phyloP scores from a whole-genome alignment of 768 basidiomycete genomes.

The Rhodotorula taiwanensis region DNA sequence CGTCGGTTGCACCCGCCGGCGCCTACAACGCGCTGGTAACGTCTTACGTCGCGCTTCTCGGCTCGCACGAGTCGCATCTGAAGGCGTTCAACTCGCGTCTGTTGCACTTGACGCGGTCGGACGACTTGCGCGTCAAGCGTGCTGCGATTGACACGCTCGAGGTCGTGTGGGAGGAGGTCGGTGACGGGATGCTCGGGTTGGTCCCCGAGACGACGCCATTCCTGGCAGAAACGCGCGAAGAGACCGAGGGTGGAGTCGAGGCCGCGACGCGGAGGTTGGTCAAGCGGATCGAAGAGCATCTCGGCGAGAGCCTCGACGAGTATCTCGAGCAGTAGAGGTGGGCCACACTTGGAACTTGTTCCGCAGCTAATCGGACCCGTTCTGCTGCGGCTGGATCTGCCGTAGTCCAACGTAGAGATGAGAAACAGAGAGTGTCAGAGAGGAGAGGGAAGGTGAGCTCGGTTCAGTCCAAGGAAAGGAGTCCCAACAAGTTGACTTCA shows the following conservation, averaged over 20 bases:
- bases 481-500: no score
- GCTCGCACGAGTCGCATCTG: constrained; percentile 57
- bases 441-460: no score
- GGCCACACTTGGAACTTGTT: neutral
- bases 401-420: no score
- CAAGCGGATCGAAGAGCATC: constrained; percentile 31
- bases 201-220: constrained; percentile 39
- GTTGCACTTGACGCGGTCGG: constrained; percentile 82
- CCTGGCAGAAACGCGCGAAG: constrained; percentile 37
- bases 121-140: constrained; percentile 62
- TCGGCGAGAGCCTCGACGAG: constrained; percentile 30
- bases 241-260: constrained; percentile 37
- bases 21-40: constrained; percentile 29
- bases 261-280: constrained; percentile 32
- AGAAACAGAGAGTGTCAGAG: no score
- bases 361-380: no score
- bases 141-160: constrained; percentile 63
- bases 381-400: no score
- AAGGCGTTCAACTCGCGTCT: constrained; percentile 75
- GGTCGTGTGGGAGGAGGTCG: constrained; percentile 57
- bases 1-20: constrained; percentile 18
- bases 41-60: constrained; percentile 45
- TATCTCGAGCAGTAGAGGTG: constrained; percentile 21
- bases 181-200: constrained; percentile 34
- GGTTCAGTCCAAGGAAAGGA: no score